A percentile compares a stretch with the other conserved stretches of the same genome.
Conservation (phyloP, 805 yeast species). For the Cyberlindnera americana region DNA sequence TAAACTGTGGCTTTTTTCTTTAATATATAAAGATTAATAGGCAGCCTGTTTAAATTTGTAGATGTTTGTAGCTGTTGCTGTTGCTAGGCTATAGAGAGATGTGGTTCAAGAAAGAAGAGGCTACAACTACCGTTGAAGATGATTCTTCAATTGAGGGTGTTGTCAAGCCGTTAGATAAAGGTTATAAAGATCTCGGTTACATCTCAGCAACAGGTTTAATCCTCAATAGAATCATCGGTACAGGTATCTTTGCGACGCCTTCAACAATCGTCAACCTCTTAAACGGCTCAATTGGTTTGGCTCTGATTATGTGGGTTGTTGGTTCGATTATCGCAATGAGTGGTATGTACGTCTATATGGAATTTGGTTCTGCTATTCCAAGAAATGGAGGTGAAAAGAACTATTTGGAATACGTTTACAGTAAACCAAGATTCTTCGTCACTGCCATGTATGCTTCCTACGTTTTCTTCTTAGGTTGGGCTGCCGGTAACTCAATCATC, state of each 20-base stretch:
- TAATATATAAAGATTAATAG: too few relatives aligned
- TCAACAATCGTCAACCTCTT: slow-evolving; percentile 45
- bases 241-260: slow-evolving; percentile 74
- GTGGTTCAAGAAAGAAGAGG: not conserved
- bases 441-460: slow-evolving; percentile 67
- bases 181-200: slow-evolving; percentile 44
- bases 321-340: slow-evolving; percentile 67
- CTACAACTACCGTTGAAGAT: not conserved
- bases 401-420: slow-evolving; percentile 68
- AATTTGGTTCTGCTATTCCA: slow-evolving; percentile 74
- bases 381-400: slow-evolving; percentile 87
- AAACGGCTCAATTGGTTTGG: slow-evolving; percentile 69
- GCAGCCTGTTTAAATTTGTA: too few relatives aligned
- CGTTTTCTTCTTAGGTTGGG: slow-evolving; percentile 77
- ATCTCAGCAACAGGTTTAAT: slow-evolving; percentile 62
- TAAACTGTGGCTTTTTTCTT: too few relatives aligned
- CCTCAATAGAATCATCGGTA: slow-evolving; percentile 68
- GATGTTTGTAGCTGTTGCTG: too few relatives aligned
- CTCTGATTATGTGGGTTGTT: slow-evolving; percentile 69
- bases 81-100: too few relatives aligned
- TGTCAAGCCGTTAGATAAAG: slow-evolving; percentile 29
- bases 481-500: slow-evolving; percentile 78
- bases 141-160: slow-evolving; percentile 7
- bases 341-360: slow-evolving; percentile 71
- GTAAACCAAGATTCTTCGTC: slow-evolving; percentile 63